Conservation (phyloP, 441 rosid genomes). For the Euphorbia celastroides region DNA sequence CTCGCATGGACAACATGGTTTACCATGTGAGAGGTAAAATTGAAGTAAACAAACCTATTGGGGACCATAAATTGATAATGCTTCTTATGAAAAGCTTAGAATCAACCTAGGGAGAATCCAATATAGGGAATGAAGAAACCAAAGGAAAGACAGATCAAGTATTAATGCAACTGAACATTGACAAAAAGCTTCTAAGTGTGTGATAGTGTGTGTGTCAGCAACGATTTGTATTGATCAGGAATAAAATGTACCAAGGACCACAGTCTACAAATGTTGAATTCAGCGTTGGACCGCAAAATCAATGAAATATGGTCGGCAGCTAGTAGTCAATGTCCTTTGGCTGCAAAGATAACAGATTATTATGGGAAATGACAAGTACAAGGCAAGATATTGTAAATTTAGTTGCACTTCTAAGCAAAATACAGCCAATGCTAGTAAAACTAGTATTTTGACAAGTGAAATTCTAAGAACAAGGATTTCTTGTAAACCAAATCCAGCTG, state of each 20-base stretch:
- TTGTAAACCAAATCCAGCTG: background rate
- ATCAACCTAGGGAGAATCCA: conserved; percentile 10
- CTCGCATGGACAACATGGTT: background rate
- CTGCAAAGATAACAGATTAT: conserved; percentile 6
- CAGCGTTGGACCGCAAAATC: conserved; percentile 20
- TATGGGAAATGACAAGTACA: background rate
- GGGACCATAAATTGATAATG: conserved; percentile 9
- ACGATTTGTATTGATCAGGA: conserved; percentile 10
- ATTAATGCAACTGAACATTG: conserved; percentile 8
- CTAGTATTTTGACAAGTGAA: background rate
- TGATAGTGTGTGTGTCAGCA: conserved; percentile 18
- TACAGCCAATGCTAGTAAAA: background rate
- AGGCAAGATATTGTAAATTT: background rate
- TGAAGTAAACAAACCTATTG: conserved; percentile 1
- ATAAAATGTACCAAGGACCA: conserved; percentile 18
- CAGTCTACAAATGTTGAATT: background rate
- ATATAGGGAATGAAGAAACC: conserved; percentile 4
- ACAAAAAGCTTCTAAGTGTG: conserved; percentile 13
- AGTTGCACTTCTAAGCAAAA: background rate
- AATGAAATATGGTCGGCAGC: conserved; percentile 26
- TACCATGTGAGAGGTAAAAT: conserved; percentile 6
- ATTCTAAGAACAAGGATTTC: background rate
- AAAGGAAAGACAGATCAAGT: background rate
- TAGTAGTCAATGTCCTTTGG: conserved; percentile 24
- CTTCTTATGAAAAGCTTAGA: conserved; percentile 9